Base-by-base conservation (phyloP, 1,284 basidiomycete genomes). In the Melampsora larici-populina region DNA sequence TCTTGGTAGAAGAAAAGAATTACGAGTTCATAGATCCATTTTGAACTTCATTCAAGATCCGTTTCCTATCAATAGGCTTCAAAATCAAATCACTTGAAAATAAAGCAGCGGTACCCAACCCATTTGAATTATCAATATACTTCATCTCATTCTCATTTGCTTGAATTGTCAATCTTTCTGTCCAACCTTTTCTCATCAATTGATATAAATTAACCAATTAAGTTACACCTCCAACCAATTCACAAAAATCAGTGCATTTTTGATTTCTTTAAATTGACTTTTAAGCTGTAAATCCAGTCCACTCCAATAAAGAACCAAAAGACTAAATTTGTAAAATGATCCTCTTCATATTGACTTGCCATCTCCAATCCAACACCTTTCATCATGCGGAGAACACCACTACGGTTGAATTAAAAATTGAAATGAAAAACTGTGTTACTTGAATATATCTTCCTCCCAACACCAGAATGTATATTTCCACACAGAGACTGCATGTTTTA, bases 31-130 rank as follows among this genome's bases (percentile, higher is more conserved):
- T 89, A 79, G 92, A 88, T 79, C 92, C 90, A 24, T 88, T 86
- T 80, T 89, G 91, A 85, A 99, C 98, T 64, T 89, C 88, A 24
- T 90, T 89, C 33, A 99, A 85, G 49, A 98, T 89, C 8, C 84
- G 82, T 83, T 89, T 92, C 64, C 95, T 88, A 82, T 97, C 93
- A 13, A 85, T 84, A 0, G 88, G 85, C 15, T 88, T 86, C 62
- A 97, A n/a, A n/a, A n/a, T n/a, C n/a, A n/a, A 88, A 81, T 98
- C 96, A 80, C 92, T 93, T 9, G 94, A 97, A 84, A 95, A 99
- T 0, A 90, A 88, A 62, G 86, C 87, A 62, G 89, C 87, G 1
- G 88, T 84, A 43, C 90, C 82, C 31, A 81, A 74, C 9, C 40
- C 40, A 40, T 40, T 13, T 40, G 40, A 9, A 40, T 40, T 8